phyloP scores from a whole-genome alignment of 306 rosid species.

The Castanea crenata region DNA sequence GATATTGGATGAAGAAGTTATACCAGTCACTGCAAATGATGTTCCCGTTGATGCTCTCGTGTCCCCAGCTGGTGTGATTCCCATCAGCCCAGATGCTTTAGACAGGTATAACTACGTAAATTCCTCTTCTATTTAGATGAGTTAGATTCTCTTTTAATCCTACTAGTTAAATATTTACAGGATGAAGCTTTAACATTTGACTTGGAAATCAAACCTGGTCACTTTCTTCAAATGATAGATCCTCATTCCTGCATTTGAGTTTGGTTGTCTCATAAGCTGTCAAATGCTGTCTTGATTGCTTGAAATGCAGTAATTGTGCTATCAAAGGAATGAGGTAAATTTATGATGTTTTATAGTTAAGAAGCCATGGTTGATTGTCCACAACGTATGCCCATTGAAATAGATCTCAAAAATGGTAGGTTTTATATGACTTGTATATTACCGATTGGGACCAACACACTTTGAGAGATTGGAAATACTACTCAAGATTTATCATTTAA shows the following conservation, averaged over 20 bases:
- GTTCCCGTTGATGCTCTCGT: conserved; percentile 77
- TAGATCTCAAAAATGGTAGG: not conserved
- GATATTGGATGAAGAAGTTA: conserved; percentile 74
- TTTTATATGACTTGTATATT: not conserved
- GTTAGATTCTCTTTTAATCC: not conserved
- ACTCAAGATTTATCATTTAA: not conserved
- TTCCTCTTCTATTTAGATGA: conserved; percentile 5
- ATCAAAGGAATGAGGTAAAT: not conserved
- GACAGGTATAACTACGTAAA: conserved; percentile 48
- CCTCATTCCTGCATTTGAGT: not conserved
- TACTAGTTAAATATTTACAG: conserved; percentile 19
- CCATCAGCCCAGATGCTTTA: conserved; percentile 62
- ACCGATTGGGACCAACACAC: not conserved
- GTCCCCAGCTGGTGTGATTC: conserved; percentile 74
- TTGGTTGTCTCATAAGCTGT: not conserved
- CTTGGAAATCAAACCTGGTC: conserved; percentile 11
- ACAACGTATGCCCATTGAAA: not conserved
- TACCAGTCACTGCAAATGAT: conserved; percentile 67
- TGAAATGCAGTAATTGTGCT: not conserved
- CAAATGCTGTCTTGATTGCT: not conserved
- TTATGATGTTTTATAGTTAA: not conserved
- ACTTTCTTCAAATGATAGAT: not conserved
- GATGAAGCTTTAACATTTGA: conserved; percentile 26
- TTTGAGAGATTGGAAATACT: not conserved
- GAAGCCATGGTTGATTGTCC: not conserved